Base-by-base conservation (phyloP, 2,329 filamentous ascomycete species). In the Penicillium sp. region DNA sequence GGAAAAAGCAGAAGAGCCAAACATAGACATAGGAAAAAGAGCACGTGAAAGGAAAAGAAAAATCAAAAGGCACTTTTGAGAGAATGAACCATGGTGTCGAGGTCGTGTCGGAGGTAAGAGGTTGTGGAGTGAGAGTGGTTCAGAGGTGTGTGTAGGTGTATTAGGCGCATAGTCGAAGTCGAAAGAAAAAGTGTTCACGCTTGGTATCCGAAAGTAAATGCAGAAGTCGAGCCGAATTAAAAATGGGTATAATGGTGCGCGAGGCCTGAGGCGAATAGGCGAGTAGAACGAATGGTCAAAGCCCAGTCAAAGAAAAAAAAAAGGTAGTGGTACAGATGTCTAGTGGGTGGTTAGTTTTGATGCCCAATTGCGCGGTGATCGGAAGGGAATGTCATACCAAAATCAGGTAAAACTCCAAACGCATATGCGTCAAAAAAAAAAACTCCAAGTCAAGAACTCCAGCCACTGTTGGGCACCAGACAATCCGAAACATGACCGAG, bases 281-380 rank as follows among this genome's bases (percentile, higher is more conserved):
- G 46, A 49, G 48, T 55, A 53, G 51, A 45, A 55, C 8, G 50
- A 58, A 56, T 56, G 55, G 62, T 64, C 56, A 55, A 55, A 48
- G 55, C 36, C 45, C 7, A 34, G 10, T 34, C 50, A 57, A 38
- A 55, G 50, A 54, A 36, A 51, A 48, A 48, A 44, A 11, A 56
- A 55, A 27, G 24, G 58, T 69, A 67, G 64, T 69, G 63, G 61
- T 71, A 71, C 68, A 71, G 54, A 42, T 61, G 56, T 63, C 67
- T 71, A 46, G 31, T 16, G n/a, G 32, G 41, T 49, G 46, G 59
- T 65, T 56, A 62, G 57, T 29, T 40, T 62, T 57, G 62, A 45
- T 63, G 59, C 60, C 57, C 57, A 55, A 62, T 56, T 55, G 54
- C 62, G 57, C 48, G 49, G 24, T 51, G 51, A 31, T 55, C 48